phyloP scores from a whole-genome alignment of 2,329 filamentous ascomycete species.

The Anthostomella pinea region DNA sequence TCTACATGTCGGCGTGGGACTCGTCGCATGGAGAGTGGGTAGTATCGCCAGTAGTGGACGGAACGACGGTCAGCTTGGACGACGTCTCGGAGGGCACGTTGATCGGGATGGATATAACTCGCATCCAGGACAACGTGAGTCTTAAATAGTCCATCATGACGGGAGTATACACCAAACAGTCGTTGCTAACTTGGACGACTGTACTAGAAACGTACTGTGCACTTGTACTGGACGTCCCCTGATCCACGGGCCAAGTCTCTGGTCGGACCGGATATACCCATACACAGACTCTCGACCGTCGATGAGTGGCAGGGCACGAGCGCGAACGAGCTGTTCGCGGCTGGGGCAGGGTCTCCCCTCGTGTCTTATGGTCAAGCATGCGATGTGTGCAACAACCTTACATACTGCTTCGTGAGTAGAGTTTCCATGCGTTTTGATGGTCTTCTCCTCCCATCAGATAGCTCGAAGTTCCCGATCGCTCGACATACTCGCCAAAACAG shows the following conservation, averaged over 20 bases:
- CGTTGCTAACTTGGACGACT: not conserved
- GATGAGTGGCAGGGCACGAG: conserved; percentile 21
- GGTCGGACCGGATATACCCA: not conserved
- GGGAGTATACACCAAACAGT: no score
- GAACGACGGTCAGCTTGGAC: conserved; percentile 18
- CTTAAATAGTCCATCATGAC: no score
- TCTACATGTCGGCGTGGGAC: conserved; percentile 29
- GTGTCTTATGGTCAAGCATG: conserved; percentile 29
- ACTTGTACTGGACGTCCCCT: not conserved
- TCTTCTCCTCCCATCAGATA: no score
- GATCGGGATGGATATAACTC: conserved; percentile 18
- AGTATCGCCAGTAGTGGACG: conserved; percentile 26
- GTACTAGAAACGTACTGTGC: not conserved
- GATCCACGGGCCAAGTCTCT: not conserved
- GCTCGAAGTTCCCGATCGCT: no score
- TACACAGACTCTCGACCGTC: no score
- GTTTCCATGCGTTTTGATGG: no score
- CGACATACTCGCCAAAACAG: no score
- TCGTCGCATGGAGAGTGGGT: conserved; percentile 25
- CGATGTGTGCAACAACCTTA: conserved; percentile 25
- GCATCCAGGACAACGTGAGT: conserved; percentile 9
- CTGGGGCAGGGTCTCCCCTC: conserved; percentile 21
- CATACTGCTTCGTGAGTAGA: conserved; percentile 29
- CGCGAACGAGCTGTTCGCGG: conserved; percentile 18
- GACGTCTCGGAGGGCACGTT: conserved; percentile 17